Evolutionary conservation across 768 basidiomycete genomes (phyloP).

Genomic region (Lactarius sanguifluus): DNA sequence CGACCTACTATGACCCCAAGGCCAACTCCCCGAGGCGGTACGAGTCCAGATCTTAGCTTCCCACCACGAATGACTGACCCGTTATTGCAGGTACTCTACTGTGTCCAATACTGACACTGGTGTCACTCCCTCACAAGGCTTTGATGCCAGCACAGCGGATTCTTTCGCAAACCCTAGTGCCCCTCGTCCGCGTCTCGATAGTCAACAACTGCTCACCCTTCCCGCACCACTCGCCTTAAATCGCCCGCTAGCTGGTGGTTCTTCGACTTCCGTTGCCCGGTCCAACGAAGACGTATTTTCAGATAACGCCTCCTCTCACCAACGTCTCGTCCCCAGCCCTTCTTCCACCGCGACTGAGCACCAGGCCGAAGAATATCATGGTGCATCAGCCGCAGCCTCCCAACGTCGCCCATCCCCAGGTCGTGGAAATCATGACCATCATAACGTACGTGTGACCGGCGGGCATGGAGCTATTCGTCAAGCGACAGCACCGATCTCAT

Average conservation of each 20-base stretch:
- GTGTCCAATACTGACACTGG: slow-evolving; percentile 78
- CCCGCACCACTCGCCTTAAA: slow-evolving; percentile 71
- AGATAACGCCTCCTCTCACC: slow-evolving; percentile 43
- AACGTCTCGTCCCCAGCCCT: slow-evolving; percentile 43
- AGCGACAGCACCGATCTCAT: slow-evolving; percentile 7
- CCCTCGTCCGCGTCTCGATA: slow-evolving; percentile 65
- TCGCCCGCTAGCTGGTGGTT: slow-evolving; percentile 36
- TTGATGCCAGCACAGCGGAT: slow-evolving; percentile 63
- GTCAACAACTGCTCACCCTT: slow-evolving; percentile 67
- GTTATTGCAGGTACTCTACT: slow-evolving; percentile 66
- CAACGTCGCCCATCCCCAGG: slow-evolving; percentile 22
- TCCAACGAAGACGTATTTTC: slow-evolving; percentile 42
- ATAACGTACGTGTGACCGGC: background rate
- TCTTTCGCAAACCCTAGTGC: slow-evolving; percentile 44
- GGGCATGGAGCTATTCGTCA: slow-evolving; percentile 11
- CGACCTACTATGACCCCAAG: slow-evolving; percentile 57
- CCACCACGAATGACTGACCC: slow-evolving; percentile 26
- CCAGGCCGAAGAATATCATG: slow-evolving; percentile 28
- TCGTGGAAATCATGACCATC: slow-evolving; percentile 25
- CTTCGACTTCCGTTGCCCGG: slow-evolving; percentile 41
- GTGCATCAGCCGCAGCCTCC: slow-evolving; percentile 7
- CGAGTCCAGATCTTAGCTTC: slow-evolving; percentile 38
- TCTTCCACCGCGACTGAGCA: slow-evolving; percentile 36
- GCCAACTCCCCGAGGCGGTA: slow-evolving; percentile 55
- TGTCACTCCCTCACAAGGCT: slow-evolving; percentile 49